Conservation (phyloP, 2,329 filamentous ascomycete genomes). For the Aspergillus fumigatus region DNA sequence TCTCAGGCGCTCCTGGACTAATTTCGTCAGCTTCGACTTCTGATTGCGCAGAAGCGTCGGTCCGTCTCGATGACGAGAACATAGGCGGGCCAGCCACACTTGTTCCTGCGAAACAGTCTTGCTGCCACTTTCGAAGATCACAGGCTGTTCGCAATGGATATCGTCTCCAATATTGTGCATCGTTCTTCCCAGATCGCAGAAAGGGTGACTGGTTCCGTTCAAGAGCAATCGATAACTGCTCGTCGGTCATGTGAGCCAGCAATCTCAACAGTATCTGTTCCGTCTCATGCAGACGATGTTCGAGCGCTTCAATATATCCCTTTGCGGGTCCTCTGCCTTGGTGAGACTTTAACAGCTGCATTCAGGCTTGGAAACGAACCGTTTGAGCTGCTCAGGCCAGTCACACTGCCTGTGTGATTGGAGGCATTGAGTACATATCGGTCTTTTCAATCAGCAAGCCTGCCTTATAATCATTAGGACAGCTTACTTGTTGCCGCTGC, state of each 20-base stretch:
- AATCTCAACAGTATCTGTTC: slow-evolving; percentile 38
- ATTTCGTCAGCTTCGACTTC: neutral
- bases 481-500: neutral
- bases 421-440: slow-evolving; percentile 33
- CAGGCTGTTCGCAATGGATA: slow-evolving; percentile 32
- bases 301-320: slow-evolving; percentile 43
- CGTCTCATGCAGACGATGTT: slow-evolving; percentile 40
- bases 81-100: neutral
- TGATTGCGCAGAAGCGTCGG: neutral
- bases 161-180: slow-evolving; percentile 35
- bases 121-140: slow-evolving; percentile 35
- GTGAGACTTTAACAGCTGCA: neutral
- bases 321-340: slow-evolving; percentile 42
- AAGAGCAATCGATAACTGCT: slow-evolving; percentile 26
- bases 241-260: slow-evolving; percentile 29
- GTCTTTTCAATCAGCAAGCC: slow-evolving; percentile 18
- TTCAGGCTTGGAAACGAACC: slow-evolving; percentile 18
- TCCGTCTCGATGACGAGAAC: neutral
- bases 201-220: slow-evolving; percentile 8
- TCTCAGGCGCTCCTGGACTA: neutral
- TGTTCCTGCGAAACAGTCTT: slow-evolving; percentile 17
- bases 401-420: slow-evolving; percentile 30
- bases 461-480: neutral
- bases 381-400: slow-evolving; percentile 37
- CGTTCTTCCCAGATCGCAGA: slow-evolving; percentile 26